Percentiles rank a stretch among this genome's conserved stretches.
These are phyloP conservation scores for Scheffersomyces quercinus DNA, from an alignment of 1,139 yeast species.

Conservation along the genomic window DNA sequence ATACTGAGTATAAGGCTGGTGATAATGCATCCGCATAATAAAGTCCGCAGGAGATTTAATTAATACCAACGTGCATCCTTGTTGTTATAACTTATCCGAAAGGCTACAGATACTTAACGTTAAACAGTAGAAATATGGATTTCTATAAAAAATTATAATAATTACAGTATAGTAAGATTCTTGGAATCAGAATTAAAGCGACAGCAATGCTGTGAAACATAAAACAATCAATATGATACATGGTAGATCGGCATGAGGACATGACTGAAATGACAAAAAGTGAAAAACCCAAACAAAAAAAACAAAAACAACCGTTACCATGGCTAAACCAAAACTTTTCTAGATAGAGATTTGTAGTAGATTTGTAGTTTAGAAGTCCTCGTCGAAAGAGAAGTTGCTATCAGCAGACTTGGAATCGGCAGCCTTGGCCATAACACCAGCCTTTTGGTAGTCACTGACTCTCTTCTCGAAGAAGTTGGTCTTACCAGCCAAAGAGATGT, in stretches of 20 bases:
- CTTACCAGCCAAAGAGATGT: conserved; percentile 95
- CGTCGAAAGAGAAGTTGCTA: conserved; percentile 46
- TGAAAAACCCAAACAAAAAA: background rate
- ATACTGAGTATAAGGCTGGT: no score
- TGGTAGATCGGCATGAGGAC: background rate
- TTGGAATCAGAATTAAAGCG: conserved; percentile 1
- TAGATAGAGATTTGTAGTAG: background rate
- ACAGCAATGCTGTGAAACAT: no score
- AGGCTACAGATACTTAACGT: no score
- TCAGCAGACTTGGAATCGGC: conserved; percentile 31
- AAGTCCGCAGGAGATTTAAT: no score
- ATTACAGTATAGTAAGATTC: background rate
- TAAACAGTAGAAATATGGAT: no score
- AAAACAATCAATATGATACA: no score
- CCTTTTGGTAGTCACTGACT: conserved; percentile 98
- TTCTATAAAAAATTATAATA: no score
- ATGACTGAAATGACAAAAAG: background rate
- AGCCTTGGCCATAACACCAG: conserved; percentile 85
- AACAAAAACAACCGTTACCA: background rate
- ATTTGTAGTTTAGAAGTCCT: conserved; percentile 38
- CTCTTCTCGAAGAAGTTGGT: conserved; percentile 99
- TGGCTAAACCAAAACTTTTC: background rate
- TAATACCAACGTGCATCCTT: no score
- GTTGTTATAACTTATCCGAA: no score
- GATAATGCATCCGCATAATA: no score